Conservation (phyloP, 768 basidiomycete species). For the Lactarius indigo region DNA sequence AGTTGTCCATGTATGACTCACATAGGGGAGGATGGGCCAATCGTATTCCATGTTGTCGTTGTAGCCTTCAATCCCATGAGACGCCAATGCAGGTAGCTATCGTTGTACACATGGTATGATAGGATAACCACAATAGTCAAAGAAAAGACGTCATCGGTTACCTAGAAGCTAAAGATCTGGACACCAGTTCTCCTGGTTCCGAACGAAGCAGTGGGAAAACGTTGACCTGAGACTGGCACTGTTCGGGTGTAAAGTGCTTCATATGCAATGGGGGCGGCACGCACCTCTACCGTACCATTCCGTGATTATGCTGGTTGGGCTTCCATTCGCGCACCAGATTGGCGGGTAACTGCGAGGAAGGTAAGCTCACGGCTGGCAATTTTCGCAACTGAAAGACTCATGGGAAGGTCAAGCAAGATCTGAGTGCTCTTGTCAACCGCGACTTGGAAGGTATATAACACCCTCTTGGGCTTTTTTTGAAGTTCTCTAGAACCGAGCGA, state of each 20-base stretch:
- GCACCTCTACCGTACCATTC: conserved; percentile 42
- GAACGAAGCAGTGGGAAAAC: conserved; percentile 37
- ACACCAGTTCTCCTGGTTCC: conserved; percentile 46
- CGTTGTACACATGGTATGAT: no score
- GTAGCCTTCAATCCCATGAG: no score
- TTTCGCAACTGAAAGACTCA: conserved; percentile 40
- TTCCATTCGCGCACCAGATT: conserved; percentile 42
- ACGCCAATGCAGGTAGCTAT: no score
- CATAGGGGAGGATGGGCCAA: not conserved
- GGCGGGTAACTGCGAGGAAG: conserved; percentile 45
- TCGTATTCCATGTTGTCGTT: no score
- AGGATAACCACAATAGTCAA: no score
- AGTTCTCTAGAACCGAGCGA: conserved; percentile 34
- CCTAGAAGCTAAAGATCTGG: no score
- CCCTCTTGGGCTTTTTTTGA: conserved; percentile 38
- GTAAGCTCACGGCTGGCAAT: conserved; percentile 43
- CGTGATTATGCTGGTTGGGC: conserved; percentile 36
- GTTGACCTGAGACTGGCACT: conserved; percentile 38
- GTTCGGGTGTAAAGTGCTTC: conserved; percentile 36
- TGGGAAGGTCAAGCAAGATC: conserved; percentile 33
- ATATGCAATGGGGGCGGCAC: conserved; percentile 36
- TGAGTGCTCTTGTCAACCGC: not conserved
- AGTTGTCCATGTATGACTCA: not conserved
- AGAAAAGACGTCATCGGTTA: no score
- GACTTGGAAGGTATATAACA: conserved; percentile 43